Evolutionary conservation across 345 rosid species (phyloP).

Genomic region (Nephelium lappaceum): DNA sequence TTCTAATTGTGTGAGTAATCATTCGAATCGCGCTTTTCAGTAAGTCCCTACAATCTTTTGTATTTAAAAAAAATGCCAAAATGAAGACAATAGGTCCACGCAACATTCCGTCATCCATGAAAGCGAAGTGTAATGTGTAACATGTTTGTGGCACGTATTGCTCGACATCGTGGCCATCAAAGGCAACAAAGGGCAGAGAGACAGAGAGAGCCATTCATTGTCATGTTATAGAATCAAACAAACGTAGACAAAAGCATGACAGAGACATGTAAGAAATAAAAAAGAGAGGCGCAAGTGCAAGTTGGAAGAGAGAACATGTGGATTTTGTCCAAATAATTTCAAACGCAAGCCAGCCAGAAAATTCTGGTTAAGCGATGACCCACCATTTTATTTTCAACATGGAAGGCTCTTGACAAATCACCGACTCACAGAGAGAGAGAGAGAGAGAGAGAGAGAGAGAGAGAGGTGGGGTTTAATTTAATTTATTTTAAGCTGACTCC

Average conservation of each 20-base stretch:
- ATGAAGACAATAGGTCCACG: too few relatives aligned
- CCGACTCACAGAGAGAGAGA: not conserved
- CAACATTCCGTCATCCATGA: not conserved
- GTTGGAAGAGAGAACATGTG: not conserved
- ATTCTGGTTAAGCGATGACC: slow-evolving; percentile 18
- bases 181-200: too few relatives aligned
- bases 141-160: too few relatives aligned
- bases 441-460: not conserved
- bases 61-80: too few relatives aligned
- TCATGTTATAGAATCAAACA: not conserved
- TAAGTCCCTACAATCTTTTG: too few relatives aligned
- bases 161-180: too few relatives aligned
- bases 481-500: not conserved
- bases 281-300: not conserved
- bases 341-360: slow-evolving; percentile 15
- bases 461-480: not conserved
- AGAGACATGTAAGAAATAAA: not conserved
- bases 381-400: slow-evolving; percentile 6
- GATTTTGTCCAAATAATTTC: not conserved
- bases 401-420: slow-evolving; percentile 5
- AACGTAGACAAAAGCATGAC: not conserved
- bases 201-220: not conserved
- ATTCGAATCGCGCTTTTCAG: too few relatives aligned
- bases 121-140: too few relatives aligned
- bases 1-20: too few relatives aligned